A percentile compares a stretch with the other conserved stretches of the same genome.
Evolutionary conservation across 208 protist species (phyloP).

Genomic region (Wallacemonas collosoma): DNA sequence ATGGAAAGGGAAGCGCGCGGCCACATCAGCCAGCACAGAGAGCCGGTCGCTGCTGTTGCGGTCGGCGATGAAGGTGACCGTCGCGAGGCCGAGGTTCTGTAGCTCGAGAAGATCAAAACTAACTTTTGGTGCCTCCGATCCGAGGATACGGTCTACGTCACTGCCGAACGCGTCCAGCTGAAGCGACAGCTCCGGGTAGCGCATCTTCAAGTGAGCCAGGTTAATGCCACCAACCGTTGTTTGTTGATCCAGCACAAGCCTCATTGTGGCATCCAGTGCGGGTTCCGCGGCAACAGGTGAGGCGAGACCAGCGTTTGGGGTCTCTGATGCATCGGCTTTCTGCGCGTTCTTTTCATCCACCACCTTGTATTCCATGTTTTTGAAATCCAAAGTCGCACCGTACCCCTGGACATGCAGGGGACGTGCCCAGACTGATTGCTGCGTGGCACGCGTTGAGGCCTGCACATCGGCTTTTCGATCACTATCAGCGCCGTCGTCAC

Average conservation of each 20-base stretch:
- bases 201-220: slow-evolving; percentile 29
- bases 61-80: slow-evolving; percentile 45
- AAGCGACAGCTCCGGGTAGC: slow-evolving; percentile 32
- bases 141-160: slow-evolving; percentile 31
- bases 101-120: slow-evolving; percentile 75
- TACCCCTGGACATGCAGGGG: slow-evolving; percentile 90
- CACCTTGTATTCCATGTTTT: slow-evolving; percentile 97
- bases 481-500: not conserved
- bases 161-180: slow-evolving; percentile 46
- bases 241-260: not conserved
- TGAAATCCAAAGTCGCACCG: slow-evolving; percentile 95
- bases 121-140: slow-evolving; percentile 48
- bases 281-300: not conserved
- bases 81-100: slow-evolving; percentile 58
- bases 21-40: slow-evolving; percentile 64
- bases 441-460: not conserved
- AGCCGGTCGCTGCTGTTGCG: slow-evolving; percentile 61
- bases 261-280: not conserved
- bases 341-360: slow-evolving; percentile 80
- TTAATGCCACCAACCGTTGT: slow-evolving; percentile 47
- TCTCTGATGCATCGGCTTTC: too few relatives aligned
- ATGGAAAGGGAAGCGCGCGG: slow-evolving; percentile 87
- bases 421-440: slow-evolving; percentile 31
- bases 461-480: too few relatives aligned
- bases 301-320: too few relatives aligned